phyloP scores from a whole-genome alignment of 495 filamentous ascomycete species.

The Parmelia sp. region DNA sequence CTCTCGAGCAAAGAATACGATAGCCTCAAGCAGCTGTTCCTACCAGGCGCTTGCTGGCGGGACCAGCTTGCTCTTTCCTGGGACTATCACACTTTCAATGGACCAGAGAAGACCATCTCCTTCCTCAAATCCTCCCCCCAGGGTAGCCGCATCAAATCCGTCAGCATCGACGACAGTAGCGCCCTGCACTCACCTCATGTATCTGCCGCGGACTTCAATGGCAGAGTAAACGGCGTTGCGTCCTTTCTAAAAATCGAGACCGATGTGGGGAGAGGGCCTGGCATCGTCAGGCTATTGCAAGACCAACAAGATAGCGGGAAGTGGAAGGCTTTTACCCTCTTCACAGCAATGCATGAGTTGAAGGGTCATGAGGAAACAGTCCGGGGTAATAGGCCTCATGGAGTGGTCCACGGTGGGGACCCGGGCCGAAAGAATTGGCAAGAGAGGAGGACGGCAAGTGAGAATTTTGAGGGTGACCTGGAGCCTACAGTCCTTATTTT shows the following conservation, averaged over 20 bases:
- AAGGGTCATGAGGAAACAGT: constrained; percentile 46
- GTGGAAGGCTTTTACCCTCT: constrained; percentile 64
- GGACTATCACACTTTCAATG: constrained; percentile 51
- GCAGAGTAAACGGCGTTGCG: constrained; percentile 37
- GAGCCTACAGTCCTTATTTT: constrained; percentile 64
- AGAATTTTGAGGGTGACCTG: constrained; percentile 46
- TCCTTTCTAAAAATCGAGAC: constrained; percentile 44
- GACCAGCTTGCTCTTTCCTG: constrained; percentile 51
- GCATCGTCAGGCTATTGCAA: constrained; percentile 50
- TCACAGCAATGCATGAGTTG: constrained; percentile 51
- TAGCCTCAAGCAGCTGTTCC: constrained; percentile 37
- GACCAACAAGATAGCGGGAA: constrained; percentile 34
- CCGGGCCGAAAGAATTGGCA: constrained; percentile 55
- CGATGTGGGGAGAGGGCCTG: constrained; percentile 48
- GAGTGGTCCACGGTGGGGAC: constrained; percentile 45
- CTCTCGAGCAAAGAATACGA: constrained; percentile 35
- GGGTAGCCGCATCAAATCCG: constrained; percentile 34
- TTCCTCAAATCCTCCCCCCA: constrained; percentile 38
- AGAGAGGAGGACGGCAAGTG: constrained; percentile 51
- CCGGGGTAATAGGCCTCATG: constrained; percentile 42
- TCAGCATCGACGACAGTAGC: constrained; percentile 47
- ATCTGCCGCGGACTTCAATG: constrained; percentile 35
- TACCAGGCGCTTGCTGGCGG: constrained; percentile 47
- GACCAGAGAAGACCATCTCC: constrained; percentile 42
- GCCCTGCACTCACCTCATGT: constrained; percentile 43